Conservation (phyloP, 2,329 filamentous ascomycete species). For the Arthrobotrys musiformis region DNA sequence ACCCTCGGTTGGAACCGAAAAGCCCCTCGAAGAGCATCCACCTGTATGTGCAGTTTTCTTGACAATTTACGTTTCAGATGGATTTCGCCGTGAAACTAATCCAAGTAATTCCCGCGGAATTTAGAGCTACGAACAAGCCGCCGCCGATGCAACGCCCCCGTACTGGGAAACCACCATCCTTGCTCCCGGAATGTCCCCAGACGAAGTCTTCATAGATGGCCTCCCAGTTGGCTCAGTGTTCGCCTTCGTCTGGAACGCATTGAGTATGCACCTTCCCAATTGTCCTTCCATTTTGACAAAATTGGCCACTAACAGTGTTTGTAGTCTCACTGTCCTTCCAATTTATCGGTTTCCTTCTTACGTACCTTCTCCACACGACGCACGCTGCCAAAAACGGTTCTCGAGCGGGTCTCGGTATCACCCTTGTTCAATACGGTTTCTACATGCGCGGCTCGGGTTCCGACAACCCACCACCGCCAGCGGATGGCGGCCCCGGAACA, state of each 20-base stretch:
- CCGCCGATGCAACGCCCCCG: slow-evolving; percentile 91
- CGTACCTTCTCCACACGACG: slow-evolving; percentile 96
- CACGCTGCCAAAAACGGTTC: slow-evolving; percentile 98
- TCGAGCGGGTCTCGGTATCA: slow-evolving; percentile 91
- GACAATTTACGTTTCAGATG: not conserved
- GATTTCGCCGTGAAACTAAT: slow-evolving; percentile 20
- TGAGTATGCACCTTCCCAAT: slow-evolving; percentile 67
- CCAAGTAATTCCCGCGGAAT: too few relatives aligned
- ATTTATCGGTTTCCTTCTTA: slow-evolving; percentile 95
- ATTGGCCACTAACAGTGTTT: slow-evolving; percentile 9
- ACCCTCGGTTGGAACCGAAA: slow-evolving; percentile 77
- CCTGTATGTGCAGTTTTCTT: slow-evolving; percentile 73
- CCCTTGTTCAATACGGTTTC: slow-evolving; percentile 95
- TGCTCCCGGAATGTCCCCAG: slow-evolving; percentile 86
- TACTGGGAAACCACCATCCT: slow-evolving; percentile 99
- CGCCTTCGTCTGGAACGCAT: slow-evolving; percentile 88
- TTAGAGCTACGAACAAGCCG: slow-evolving; percentile 99
- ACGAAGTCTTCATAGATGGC: slow-evolving; percentile 97
- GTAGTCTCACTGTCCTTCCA: slow-evolving; percentile 90
- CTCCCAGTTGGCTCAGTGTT: slow-evolving; percentile 90
- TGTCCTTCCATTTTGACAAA: slow-evolving; percentile 1
- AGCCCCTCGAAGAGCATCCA: slow-evolving; percentile 86
- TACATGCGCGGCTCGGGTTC: slow-evolving; percentile 79
- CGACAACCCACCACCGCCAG: slow-evolving; percentile 60
- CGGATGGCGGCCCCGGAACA: slow-evolving; percentile 62